phyloP scores from a whole-genome alignment of 108 stramenopile genomes.

The Bacterosira constricta region DNA sequence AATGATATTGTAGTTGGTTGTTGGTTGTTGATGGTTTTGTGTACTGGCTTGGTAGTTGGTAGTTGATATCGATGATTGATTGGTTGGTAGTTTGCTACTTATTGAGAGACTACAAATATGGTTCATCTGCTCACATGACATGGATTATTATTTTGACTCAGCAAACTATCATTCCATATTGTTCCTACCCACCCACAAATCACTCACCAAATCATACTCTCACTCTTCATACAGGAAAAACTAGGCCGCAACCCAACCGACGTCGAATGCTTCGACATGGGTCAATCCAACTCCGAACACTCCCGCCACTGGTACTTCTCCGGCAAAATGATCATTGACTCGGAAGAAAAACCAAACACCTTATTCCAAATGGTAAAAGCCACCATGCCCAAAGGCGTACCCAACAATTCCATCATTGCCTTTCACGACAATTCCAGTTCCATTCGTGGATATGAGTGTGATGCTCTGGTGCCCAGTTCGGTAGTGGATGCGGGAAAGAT shows the following conservation, averaged over 20 bases:
- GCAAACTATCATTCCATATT: background rate
- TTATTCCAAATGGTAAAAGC: constrained; percentile 99
- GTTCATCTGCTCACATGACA: no score
- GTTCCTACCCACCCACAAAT: no score
- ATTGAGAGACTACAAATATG: no score
- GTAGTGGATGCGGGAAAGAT: constrained; percentile 65
- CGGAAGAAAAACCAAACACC: constrained; percentile 89
- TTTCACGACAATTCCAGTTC: constrained; percentile 98
- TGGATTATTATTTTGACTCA: no score
- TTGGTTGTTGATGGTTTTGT: background rate
- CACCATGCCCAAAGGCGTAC: constrained; percentile 80
- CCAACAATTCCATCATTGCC: constrained; percentile 95
- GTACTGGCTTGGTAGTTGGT: background rate
- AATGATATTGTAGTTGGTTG: background rate
- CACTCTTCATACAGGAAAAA: constrained; percentile 65
- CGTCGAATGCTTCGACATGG: constrained; percentile 99
- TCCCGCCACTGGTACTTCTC: constrained; percentile 99
- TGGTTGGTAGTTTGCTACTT: no score
- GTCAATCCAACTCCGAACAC: constrained; percentile 98
- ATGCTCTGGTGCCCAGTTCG: constrained; percentile 61
- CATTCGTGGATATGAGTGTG: constrained; percentile 88
- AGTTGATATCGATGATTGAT: background rate
- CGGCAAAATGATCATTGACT: constrained; percentile 98
- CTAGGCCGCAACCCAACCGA: constrained; percentile 96
- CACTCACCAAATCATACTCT: no score